Conservation (phyloP, 768 basidiomycete genomes). For the Boletus reticulatus region DNA sequence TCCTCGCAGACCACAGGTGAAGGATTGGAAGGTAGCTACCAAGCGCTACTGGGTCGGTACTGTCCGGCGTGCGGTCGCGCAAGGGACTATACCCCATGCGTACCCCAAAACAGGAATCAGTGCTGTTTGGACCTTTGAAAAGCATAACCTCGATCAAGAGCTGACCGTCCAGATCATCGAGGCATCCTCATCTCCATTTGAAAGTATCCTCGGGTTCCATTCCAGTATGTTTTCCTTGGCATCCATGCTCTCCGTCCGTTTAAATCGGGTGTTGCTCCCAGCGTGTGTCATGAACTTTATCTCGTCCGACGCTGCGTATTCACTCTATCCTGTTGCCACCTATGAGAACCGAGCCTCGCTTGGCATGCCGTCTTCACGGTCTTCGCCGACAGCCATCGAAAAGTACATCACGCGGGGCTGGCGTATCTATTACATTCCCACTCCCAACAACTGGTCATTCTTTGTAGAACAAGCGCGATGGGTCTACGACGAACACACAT, state of each 20-base stretch:
- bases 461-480: slow-evolving; percentile 24
- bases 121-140: slow-evolving; percentile 27
- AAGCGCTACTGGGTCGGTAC: slow-evolving; percentile 19
- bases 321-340: slow-evolving; percentile 41
- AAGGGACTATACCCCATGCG: accelerated
- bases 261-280: background rate
- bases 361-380: slow-evolving; percentile 3
- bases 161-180: slow-evolving; percentile 42
- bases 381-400: slow-evolving; percentile 5
- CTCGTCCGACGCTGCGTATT: slow-evolving; percentile 38
- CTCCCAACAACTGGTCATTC: slow-evolving; percentile 4
- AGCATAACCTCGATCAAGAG: background rate
- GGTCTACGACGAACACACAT: slow-evolving; percentile 28
- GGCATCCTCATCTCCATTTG: slow-evolving; percentile 14
- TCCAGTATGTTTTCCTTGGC: slow-evolving; percentile 34
- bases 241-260: no score
- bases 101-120: slow-evolving; percentile 7
- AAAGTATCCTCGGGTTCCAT: slow-evolving; percentile 44
- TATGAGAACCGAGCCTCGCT: slow-evolving; percentile 35
- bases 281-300: slow-evolving; percentile 37
- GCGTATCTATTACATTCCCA: slow-evolving; percentile 7
- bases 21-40: slow-evolving; percentile 12
- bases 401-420: slow-evolving; percentile 41
- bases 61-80: background rate
- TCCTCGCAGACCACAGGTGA: slow-evolving; percentile 20